Percentiles rank a stretch among this genome's conserved stretches.
Evolutionary conservation across 2,329 filamentous ascomycete genomes (phyloP).

Genomic region (Juglanconis sp.): DNA sequence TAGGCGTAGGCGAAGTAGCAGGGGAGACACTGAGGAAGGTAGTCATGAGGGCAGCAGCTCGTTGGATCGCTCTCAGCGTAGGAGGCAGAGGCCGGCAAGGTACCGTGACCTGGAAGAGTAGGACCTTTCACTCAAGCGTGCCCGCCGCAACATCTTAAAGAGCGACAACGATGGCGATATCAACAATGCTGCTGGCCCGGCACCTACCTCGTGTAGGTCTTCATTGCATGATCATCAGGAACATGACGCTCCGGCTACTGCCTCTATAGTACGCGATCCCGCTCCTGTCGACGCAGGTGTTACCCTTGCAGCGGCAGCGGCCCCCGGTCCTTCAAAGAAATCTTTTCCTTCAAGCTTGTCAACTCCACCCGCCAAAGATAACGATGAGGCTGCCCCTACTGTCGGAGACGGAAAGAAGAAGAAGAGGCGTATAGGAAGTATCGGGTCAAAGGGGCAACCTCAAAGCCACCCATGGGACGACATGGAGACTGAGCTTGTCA

Average conservation of each 20-base stretch:
- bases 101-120: constrained; percentile 19
- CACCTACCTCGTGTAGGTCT: neutral
- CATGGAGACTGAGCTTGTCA: neutral
- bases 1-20: neutral
- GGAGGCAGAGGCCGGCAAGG: constrained; percentile 18
- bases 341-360: no score
- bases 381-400: neutral
- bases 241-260: no score
- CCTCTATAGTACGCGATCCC: no score
- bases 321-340: no score
- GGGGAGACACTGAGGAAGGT: constrained; percentile 1
- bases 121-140: constrained; percentile 10
- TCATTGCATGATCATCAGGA: neutral
- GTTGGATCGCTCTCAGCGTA: constrained; percentile 16
- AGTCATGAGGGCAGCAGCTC: constrained; percentile 14
- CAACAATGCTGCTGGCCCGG: neutral
- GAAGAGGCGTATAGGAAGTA: neutral
- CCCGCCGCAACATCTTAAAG: neutral
- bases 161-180: neutral
- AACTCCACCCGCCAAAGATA: no score
- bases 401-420: neutral
- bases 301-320: no score
- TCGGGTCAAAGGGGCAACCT: neutral
- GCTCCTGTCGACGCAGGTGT: no score
- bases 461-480: neutral